Percentiles rank a stretch among this genome's conserved stretches.
Conservation (phyloP, 2,329 filamentous ascomycete species). For the Lecanicillium sp. region DNA sequence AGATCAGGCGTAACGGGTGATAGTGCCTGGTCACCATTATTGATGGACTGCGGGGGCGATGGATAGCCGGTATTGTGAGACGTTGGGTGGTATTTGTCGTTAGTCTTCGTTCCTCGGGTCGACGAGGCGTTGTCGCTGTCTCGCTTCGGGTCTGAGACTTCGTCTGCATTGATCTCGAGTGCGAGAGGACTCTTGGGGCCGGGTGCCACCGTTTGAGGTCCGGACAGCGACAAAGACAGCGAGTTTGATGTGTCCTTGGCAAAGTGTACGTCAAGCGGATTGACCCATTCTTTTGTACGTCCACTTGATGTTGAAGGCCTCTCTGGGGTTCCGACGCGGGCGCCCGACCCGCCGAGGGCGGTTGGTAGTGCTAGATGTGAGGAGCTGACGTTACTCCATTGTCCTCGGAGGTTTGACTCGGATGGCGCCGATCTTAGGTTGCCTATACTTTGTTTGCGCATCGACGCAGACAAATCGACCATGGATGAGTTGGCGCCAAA, state of each 20-base stretch:
- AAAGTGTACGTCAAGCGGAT: conserved; percentile 41
- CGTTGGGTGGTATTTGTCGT: neutral
- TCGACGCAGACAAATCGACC: conserved; percentile 31
- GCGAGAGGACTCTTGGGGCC: conserved; percentile 30
- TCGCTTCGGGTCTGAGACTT: conserved; percentile 14
- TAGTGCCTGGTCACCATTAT: conserved; percentile 16
- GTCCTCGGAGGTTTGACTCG: conserved; percentile 29
- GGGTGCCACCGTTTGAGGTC: conserved; percentile 17
- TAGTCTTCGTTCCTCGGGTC: neutral
- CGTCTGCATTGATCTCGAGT: conserved; percentile 23
- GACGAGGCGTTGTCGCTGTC: conserved; percentile 5
- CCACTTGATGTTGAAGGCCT: conserved; percentile 26
- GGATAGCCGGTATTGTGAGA: conserved; percentile 21
- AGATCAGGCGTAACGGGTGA: conserved; percentile 9
- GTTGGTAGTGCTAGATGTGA: conserved; percentile 26
- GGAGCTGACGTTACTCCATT: conserved; percentile 26
- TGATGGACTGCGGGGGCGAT: conserved; percentile 29
- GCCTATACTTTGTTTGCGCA: conserved; percentile 18
- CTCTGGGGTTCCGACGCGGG: conserved; percentile 22
- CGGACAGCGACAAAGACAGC: conserved; percentile 10
- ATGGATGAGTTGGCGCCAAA: conserved; percentile 34
- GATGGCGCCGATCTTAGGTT: conserved; percentile 27
- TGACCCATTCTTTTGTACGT: conserved; percentile 33
- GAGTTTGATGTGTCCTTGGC: conserved; percentile 19
- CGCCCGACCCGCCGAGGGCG: conserved; percentile 20